phyloP scores from a whole-genome alignment of 2,329 filamentous ascomycete species.

The Colletotrichum kahawae region DNA sequence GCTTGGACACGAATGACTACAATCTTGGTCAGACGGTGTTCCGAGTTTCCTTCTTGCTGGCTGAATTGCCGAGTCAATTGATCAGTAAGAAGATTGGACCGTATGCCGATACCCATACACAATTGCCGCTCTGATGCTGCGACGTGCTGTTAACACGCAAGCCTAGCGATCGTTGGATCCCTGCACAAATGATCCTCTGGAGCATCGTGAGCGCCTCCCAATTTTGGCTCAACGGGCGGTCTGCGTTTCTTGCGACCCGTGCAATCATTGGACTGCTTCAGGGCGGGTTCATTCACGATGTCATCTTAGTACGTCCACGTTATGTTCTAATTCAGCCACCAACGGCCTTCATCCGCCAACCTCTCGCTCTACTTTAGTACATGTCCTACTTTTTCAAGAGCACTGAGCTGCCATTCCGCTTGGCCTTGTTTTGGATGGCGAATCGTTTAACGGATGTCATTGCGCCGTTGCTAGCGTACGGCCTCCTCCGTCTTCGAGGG shows the following conservation, averaged over 20 bases:
- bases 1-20: constrained; percentile 44
- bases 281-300: constrained; percentile 46
- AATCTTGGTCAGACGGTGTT: constrained; percentile 62
- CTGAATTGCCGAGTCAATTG: constrained; percentile 66
- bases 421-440: constrained; percentile 28
- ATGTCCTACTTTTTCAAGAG: constrained; percentile 30
- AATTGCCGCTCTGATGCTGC: not conserved
- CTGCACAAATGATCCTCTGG: constrained; percentile 24
- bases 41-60: constrained; percentile 55
- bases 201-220: constrained; percentile 12
- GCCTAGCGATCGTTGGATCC: constrained; percentile 33
- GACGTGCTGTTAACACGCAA: not conserved
- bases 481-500: constrained; percentile 28
- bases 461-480: constrained; percentile 29
- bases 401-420: constrained; percentile 25
- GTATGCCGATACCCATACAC: not conserved
- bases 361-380: constrained; percentile 7
- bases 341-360: not conserved
- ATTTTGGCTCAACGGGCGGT: constrained; percentile 37
- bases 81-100: constrained; percentile 54
- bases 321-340: not conserved
- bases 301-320: constrained; percentile 13
- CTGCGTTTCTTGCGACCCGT: constrained; percentile 42
- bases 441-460: constrained; percentile 27
- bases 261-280: constrained; percentile 45